Base-by-base conservation (phyloP, 768 basidiomycete genomes). In the Amanita rimosa region DNA sequence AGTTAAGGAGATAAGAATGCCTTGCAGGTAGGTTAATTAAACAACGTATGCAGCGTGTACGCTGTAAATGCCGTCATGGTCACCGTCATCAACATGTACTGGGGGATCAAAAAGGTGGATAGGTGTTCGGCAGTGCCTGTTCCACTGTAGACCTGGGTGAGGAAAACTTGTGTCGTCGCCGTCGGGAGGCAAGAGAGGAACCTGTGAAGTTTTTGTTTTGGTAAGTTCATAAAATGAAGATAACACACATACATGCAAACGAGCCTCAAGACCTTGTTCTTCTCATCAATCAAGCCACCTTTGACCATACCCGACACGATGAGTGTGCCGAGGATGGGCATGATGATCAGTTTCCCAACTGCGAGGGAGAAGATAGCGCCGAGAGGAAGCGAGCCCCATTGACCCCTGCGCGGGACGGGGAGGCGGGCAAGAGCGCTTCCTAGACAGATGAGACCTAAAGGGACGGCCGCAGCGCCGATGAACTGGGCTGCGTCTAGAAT, bases 181-280 rank as follows among this genome's bases (percentile, higher is more conserved):
- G 79, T 76, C 0, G 81, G 81, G 10, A 81, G 64, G 52, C 78
- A 79, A 2, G 79, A 75, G 45, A 76, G 63, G 55, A 82, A 77
- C 51, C 78, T 81, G 51, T 26, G n/a, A n/a, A n/a, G n/a, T n/a
- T n/a, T n/a, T n/a, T n/a, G n/a, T n/a, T n/a, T n/a, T n/a, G n/a
- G n/a, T n/a, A n/a, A n/a, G n/a, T n/a, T n/a, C n/a, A n/a, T n/a
- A n/a, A n/a, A n/a, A n/a, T n/a, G n/a, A n/a, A n/a, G n/a, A n/a
- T n/a, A n/a, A n/a, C n/a, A n/a, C n/a, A 66, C 81, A 58, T 49
- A 83, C 82, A 85, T 78, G 74, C 79, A 79, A 13, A 84, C 75
- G 47, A 85, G 82, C 52, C 72, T 69, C 16, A 85, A 57, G 0
- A 85, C 78, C 31, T 75, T 75, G 54, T 85, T 73, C 0, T 76